These are phyloP conservation scores for Bruguiera hainesii DNA, from an alignment of 441 rosid genomes.

Conservation along the genomic window DNA sequence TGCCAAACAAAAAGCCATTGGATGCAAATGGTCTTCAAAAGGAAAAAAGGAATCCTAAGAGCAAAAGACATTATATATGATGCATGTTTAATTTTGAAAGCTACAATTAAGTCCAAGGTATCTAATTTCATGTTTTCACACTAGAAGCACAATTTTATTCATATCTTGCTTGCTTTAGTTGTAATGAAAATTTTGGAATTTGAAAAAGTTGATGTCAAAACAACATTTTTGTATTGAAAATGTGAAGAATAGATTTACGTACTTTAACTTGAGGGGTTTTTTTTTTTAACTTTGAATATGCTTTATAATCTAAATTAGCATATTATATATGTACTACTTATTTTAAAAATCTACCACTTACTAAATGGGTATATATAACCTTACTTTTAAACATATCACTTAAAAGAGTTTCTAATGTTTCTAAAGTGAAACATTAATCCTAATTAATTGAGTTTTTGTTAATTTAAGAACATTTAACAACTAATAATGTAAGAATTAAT, in stretches of 20 bases:
- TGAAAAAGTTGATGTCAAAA: conserved; percentile 5
- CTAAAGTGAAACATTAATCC: too few relatives aligned
- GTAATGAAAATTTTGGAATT: not conserved
- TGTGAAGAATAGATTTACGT: conserved; percentile 1
- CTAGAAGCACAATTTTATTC: not conserved
- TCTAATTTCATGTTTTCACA: conserved; percentile 10
- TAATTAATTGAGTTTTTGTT: too few relatives aligned
- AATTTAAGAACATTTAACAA: too few relatives aligned
- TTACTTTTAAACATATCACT: too few relatives aligned
- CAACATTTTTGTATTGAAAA: not conserved
- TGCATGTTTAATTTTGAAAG: not conserved
- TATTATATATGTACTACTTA: too few relatives aligned
- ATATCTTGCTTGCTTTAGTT: not conserved
- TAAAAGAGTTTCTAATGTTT: too few relatives aligned
- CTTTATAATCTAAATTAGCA: too few relatives aligned
- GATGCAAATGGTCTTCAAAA: not conserved
- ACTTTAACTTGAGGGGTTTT: not conserved
- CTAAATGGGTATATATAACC: too few relatives aligned
- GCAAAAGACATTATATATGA: not conserved
- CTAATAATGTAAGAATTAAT: too few relatives aligned
- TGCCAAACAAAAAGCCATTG: not conserved
- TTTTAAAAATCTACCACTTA: too few relatives aligned
- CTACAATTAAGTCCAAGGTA: not conserved
- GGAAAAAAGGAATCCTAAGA: not conserved
- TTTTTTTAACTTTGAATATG: not conserved